phyloP scores from a whole-genome alignment of 1,284 basidiomycete species.

The Anthracocystis panici-leucophaei region DNA sequence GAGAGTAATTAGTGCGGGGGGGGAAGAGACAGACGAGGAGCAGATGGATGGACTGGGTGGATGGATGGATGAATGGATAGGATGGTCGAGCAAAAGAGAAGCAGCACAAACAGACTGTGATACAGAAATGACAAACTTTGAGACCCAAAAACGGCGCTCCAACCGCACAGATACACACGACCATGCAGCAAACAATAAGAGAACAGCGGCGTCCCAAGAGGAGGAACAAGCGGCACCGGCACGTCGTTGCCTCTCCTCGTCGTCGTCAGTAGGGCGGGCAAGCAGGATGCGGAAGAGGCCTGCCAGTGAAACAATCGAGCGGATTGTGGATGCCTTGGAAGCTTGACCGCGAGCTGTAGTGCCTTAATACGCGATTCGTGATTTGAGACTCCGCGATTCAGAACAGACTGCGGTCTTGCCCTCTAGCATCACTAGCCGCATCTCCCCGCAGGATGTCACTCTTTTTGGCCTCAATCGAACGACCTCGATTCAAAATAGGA shows the following conservation, averaged over 20 bases:
- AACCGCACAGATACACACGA: slow-evolving; percentile 5
- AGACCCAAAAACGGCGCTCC: background rate
- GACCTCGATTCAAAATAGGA: no score
- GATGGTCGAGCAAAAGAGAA: background rate
- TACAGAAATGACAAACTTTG: background rate
- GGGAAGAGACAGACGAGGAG: background rate
- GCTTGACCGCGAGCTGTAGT: background rate
- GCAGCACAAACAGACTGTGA: background rate
- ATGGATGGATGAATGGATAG: background rate
- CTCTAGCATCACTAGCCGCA: no score
- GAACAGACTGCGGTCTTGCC: background rate
- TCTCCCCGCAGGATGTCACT: no score
- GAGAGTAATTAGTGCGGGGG: background rate
- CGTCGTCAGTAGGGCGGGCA: no score
- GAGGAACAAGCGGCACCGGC: no score
- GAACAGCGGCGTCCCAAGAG: no score
- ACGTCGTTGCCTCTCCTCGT: no score
- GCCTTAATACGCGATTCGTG: background rate
- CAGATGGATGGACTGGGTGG: background rate
- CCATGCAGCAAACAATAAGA: background rate
- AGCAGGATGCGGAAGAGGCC: no score
- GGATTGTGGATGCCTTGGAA: background rate
- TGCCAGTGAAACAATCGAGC: slow-evolving; percentile 4
- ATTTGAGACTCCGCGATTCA: slow-evolving; percentile 11
- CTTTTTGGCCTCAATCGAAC: no score